Conservation (phyloP, 108 stramenopile species). For the Mayamaea pseudoterrestris region DNA sequence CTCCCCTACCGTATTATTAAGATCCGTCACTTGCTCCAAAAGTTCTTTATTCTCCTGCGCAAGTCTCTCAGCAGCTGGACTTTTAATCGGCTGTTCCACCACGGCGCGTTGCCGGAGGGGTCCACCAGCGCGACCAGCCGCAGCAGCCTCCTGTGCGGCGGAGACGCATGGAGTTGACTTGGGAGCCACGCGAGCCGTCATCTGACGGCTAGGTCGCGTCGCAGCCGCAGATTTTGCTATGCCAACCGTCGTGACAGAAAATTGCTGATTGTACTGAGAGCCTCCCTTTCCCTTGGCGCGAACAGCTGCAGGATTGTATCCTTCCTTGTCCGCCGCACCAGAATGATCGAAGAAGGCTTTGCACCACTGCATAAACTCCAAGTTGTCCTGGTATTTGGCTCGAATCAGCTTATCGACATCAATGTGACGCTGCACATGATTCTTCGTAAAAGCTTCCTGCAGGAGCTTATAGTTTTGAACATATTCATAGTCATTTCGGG, state of each 20-base stretch:
- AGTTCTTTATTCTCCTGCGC: constrained; percentile 33
- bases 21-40: constrained; percentile 32
- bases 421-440: constrained; percentile 70
- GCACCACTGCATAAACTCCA: constrained; percentile 98
- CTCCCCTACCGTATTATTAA: constrained; percentile 29
- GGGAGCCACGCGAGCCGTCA: not conserved
- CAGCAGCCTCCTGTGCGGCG: not conserved
- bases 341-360: constrained; percentile 91
- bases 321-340: constrained; percentile 36
- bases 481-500: constrained; percentile 73
- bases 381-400: constrained; percentile 96
- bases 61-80: not conserved
- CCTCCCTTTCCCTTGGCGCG: constrained; percentile 88
- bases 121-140: not conserved
- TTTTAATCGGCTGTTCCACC: constrained; percentile 2
- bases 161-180: not conserved
- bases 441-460: constrained; percentile 83
- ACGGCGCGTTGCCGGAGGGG: not conserved
- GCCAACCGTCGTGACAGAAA: not conserved
- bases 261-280: constrained; percentile 20
- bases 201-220: constrained; percentile 1
- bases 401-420: constrained; percentile 83
- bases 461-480: constrained; percentile 95
- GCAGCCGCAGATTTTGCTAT: constrained; percentile 6
- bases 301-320: constrained; percentile 81